Evolutionary conservation across 164 flowering plant genomes (phyloP).

Genomic region (Cinnamomum micranthum): DNA sequence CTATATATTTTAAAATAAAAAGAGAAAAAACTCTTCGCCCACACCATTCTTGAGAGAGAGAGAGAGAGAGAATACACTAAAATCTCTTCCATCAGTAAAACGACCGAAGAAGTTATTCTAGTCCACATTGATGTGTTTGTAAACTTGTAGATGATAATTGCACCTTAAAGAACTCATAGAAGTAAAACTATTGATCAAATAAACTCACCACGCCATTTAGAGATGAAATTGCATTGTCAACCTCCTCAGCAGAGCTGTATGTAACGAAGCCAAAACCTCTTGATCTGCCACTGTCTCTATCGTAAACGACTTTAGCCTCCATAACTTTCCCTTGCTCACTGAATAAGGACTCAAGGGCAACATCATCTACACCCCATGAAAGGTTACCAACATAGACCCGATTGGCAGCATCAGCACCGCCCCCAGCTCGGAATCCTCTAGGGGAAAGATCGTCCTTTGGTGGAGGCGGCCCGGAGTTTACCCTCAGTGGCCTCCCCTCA

Average conservation of each 20-base stretch:
- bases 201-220: slow-evolving; percentile 78
- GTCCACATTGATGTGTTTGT: neutral
- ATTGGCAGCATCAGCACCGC: slow-evolving; percentile 20
- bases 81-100: neutral
- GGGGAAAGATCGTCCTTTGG: slow-evolving; percentile 27
- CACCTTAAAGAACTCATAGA: neutral
- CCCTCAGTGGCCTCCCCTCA: slow-evolving; percentile 49
- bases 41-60: neutral
- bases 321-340: slow-evolving; percentile 81
- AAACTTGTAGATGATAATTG: neutral
- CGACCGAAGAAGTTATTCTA: neutral
- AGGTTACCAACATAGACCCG: slow-evolving; percentile 80
- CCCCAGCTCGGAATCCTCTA: slow-evolving; percentile 31
- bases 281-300: slow-evolving; percentile 85
- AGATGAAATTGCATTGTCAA: slow-evolving; percentile 60
- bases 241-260: slow-evolving; percentile 63
- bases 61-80: neutral
- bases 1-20: too few relatives aligned
- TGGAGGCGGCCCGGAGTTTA: slow-evolving; percentile 60
- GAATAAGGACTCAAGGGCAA: slow-evolving; percentile 63
- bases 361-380: slow-evolving; percentile 85
- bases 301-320: slow-evolving; percentile 86
- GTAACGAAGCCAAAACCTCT: slow-evolving; percentile 98
- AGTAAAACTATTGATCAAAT: neutral
- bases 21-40: neutral